phyloP scores from a whole-genome alignment of 75 land plant genomes.

The Adiantum capillusveneris region DNA sequence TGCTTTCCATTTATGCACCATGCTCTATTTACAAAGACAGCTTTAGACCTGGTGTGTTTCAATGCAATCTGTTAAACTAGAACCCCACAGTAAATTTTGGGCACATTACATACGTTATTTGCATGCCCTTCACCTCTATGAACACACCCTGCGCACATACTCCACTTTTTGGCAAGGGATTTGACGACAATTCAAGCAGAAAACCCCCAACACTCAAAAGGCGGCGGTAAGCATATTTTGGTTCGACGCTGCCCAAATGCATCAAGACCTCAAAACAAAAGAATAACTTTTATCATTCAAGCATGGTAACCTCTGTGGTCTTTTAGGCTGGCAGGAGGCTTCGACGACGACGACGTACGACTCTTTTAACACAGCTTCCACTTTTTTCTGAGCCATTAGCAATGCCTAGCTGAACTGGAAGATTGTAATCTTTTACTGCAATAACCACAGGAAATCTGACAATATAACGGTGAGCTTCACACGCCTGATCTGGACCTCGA shows the following conservation, averaged over 20 bases:
- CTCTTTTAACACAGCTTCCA: not conserved
- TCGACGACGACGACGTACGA: not conserved
- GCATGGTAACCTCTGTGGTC: not conserved
- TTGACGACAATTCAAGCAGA: not conserved
- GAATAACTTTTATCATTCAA: not conserved
- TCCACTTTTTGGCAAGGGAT: no score
- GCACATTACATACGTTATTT: not conserved
- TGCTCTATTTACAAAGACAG: not conserved
- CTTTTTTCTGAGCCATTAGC: not conserved
- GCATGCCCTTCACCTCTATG: not conserved
- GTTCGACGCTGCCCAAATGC: not conserved
- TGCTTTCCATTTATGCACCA: not conserved
- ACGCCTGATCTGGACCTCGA: not conserved
- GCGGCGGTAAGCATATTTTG: not conserved
- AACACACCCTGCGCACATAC: not conserved
- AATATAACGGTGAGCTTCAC: not conserved
- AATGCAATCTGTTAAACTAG: not conserved
- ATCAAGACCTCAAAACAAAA: slow-evolving; percentile 5
- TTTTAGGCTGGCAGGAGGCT: not conserved
- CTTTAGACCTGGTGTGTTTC: not conserved
- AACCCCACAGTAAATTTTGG: not conserved
- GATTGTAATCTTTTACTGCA: not conserved
- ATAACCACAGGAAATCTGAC: not conserved
- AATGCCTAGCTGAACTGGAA: not conserved
- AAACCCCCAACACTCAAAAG: not conserved